Percentiles rank a stretch among this genome's conserved stretches.
phyloP scores from a whole-genome alignment of 345 rosid genomes.

The Gossypioides kirkii region DNA sequence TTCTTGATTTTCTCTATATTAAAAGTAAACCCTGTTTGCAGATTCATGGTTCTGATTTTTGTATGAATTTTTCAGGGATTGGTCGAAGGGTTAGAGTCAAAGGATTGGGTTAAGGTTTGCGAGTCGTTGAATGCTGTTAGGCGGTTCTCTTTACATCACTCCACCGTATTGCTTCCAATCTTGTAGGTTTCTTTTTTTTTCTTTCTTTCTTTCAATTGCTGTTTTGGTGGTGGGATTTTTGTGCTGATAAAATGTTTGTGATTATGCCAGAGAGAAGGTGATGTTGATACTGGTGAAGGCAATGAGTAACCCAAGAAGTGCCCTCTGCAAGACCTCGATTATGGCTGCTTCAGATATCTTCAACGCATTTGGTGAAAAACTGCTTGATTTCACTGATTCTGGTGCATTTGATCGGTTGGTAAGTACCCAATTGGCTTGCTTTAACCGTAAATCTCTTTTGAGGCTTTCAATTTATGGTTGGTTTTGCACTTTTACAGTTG shows the following conservation, averaged over 20 bases:
- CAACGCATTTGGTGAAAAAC: slow-evolving; percentile 56
- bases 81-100: slow-evolving; percentile 62
- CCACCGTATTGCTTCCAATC: slow-evolving; percentile 51
- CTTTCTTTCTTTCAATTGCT: not conserved
- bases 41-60: not conserved
- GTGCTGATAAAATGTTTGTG: not conserved
- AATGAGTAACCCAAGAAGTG: slow-evolving; percentile 94
- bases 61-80: slow-evolving; percentile 32
- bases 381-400: slow-evolving; percentile 38
- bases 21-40: not conserved
- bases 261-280: slow-evolving; percentile 56
- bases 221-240: not conserved
- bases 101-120: slow-evolving; percentile 68
- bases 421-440: not conserved
- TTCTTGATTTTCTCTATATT: not conserved
- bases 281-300: slow-evolving; percentile 63
- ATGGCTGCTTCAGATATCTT: slow-evolving; percentile 81
- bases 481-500: slow-evolving; percentile 29
- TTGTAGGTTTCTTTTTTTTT: slow-evolving; percentile 31
- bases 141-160: slow-evolving; percentile 62
- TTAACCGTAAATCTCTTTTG: not conserved
- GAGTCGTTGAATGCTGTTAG: slow-evolving; percentile 59
- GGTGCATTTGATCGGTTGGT: slow-evolving; percentile 70
- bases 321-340: slow-evolving; percentile 83
- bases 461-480: not conserved